Percentiles rank a stretch among this genome's conserved stretches.
These are phyloP conservation scores for Globisporangium carolinianum DNA, from an alignment of 352 stramenopile species.

Conservation along the genomic window DNA sequence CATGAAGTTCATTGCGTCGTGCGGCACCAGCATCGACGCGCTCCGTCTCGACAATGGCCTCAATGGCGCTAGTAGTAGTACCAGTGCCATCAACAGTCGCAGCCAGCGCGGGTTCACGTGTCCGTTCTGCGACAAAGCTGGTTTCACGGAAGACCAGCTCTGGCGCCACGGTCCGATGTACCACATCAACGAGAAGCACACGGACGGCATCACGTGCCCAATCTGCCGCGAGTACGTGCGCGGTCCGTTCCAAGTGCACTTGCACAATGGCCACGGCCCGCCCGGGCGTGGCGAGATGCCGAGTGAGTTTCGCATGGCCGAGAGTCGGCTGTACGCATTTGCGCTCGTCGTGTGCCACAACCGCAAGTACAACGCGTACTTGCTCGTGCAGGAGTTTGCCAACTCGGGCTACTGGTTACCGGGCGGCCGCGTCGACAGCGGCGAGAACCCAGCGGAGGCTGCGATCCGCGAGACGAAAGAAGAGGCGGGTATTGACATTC, in stretches of 20 bases:
- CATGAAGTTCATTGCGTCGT: constrained; percentile 59
- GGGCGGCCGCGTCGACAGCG: constrained; percentile 67
- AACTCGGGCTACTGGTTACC: constrained; percentile 84
- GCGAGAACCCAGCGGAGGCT: constrained; percentile 65
- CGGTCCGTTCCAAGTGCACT: constrained; percentile 76
- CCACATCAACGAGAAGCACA: constrained; percentile 84
- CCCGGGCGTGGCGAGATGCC: constrained; percentile 69
- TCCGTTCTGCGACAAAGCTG: constrained; percentile 65
- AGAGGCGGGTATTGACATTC: constrained; percentile 77
- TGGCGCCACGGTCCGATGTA: constrained; percentile 80
- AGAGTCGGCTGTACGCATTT: constrained; percentile 74
- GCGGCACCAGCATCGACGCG: constrained; percentile 15
- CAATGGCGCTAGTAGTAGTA: constrained; percentile 3
- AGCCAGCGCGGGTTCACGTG: constrained; percentile 37
- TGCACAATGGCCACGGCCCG: constrained; percentile 80
- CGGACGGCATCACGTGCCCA: constrained; percentile 57
- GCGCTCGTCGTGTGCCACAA: constrained; percentile 81
- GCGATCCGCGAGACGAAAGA: constrained; percentile 85
- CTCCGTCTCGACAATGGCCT: too few species aligned
- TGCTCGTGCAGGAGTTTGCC: constrained; percentile 84
- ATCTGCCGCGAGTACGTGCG: constrained; percentile 62
- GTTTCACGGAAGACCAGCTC: constrained; percentile 76
- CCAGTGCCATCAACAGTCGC: constrained; percentile 11
- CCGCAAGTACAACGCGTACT: constrained; percentile 74
- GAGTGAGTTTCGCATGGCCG: constrained; percentile 77